Conservation (phyloP, 345 rosid genomes). For the Isatis tinctoria region DNA sequence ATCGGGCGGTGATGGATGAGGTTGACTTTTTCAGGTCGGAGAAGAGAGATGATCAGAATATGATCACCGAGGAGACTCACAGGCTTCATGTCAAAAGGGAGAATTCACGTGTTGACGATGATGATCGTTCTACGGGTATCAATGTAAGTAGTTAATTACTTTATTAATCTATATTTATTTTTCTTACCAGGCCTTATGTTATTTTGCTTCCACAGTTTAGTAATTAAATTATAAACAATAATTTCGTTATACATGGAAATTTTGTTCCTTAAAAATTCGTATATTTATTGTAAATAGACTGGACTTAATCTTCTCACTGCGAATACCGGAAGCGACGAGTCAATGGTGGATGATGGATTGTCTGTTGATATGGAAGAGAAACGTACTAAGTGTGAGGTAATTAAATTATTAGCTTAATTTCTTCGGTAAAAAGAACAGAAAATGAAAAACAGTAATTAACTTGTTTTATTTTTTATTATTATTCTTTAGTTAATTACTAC, state of each 20-base stretch:
- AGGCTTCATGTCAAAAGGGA: conserved; percentile 51
- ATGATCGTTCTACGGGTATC: conserved; percentile 35
- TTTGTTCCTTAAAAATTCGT: not conserved
- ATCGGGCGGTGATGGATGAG: conserved; percentile 44
- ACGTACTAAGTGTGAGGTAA: conserved; percentile 61
- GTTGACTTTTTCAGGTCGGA: conserved; percentile 75
- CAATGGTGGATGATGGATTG: conserved; percentile 74
- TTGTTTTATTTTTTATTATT: not conserved
- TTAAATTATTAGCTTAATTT: not conserved
- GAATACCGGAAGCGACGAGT: conserved; percentile 77
- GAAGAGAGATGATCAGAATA: conserved; percentile 34
- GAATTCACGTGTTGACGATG: conserved; percentile 31
- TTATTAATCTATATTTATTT: not conserved
- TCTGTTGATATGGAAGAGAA: conserved; percentile 66
- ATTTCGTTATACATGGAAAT: not conserved
- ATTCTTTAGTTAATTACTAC: not conserved
- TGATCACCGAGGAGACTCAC: conserved; percentile 1
- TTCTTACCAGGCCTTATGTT: not conserved
- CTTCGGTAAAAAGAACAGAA: not conserved
- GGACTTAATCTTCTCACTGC: conserved; percentile 74
- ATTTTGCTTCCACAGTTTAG: not conserved
- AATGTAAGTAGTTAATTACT: conserved; percentile 48
- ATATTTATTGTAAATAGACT: conserved; percentile 40
- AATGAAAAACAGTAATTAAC: not conserved
- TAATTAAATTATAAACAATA: not conserved